These are phyloP conservation scores for Arabis hirsuta DNA, from an alignment of 345 rosid genomes.

Conservation along the genomic window DNA sequence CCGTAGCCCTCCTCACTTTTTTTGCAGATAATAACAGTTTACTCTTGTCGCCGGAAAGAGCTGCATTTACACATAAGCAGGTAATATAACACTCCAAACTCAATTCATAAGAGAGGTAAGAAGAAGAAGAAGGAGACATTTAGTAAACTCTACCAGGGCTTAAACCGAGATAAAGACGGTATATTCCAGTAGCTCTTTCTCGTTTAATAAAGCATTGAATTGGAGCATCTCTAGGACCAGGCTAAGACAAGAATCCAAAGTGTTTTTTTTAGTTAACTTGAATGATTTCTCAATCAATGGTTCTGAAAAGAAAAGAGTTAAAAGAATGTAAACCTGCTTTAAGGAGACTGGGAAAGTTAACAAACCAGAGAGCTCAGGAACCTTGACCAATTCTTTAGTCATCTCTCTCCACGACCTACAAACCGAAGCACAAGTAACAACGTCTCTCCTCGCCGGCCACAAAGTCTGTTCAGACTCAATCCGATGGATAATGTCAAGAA, in stretches of 20 bases:
- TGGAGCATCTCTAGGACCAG: constrained; percentile 82
- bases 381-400: constrained; percentile 63
- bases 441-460: constrained; percentile 87
- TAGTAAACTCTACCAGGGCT: constrained; percentile 65
- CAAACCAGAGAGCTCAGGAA: constrained; percentile 70
- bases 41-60: constrained; percentile 73
- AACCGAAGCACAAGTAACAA: constrained; percentile 84
- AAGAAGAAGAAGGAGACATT: neutral
- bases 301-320: neutral
- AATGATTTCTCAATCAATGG: neutral
- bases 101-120: constrained; percentile 1
- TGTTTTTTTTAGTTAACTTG: neutral
- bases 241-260: constrained; percentile 51
- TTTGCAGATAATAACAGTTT: constrained; percentile 85
- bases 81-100: neutral
- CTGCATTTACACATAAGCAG: constrained; percentile 43
- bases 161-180: constrained; percentile 72
- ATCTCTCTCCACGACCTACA: constrained; percentile 86
- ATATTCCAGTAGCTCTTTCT: constrained; percentile 72
- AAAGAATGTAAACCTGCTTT: constrained; percentile 65
- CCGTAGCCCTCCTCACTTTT: constrained; percentile 68
- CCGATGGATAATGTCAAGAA: constrained; percentile 64
- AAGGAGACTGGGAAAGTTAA: constrained; percentile 85
- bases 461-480: constrained; percentile 59
- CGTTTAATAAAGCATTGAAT: constrained; percentile 90